Evolutionary conservation across 2,329 filamentous ascomycete species (phyloP).

Genomic region (Colletotrichum sidae): DNA sequence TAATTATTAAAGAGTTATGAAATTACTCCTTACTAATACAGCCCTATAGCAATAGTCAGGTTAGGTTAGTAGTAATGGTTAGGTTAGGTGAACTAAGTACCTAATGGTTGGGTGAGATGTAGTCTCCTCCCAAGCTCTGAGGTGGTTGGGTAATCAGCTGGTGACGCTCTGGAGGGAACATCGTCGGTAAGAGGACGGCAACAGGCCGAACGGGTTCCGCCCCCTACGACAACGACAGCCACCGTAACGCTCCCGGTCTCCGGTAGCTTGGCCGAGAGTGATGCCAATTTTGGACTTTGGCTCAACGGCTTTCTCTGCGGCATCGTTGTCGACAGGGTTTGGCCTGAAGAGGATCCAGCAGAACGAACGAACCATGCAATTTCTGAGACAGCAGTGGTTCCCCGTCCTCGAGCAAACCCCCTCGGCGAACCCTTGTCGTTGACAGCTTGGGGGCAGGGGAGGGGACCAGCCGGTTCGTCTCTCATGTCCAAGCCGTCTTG

Average conservation of each 20-base stretch:
- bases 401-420: neutral
- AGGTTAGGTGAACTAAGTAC: too few species aligned
- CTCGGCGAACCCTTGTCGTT: constrained; percentile 25
- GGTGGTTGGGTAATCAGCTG: neutral
- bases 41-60: too few species aligned
- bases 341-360: constrained; percentile 1
- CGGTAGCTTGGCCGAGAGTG: neutral
- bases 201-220: too few species aligned
- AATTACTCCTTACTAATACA: too few species aligned
- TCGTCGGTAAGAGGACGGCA: neutral
- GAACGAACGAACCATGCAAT: constrained; percentile 30
- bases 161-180: constrained; percentile 2
- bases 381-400: constrained; percentile 33
- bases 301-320: constrained; percentile 14
- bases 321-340: neutral
- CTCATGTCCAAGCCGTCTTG: neutral
- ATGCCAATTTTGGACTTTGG: constrained; percentile 24
- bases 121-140: neutral
- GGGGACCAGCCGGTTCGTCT: constrained; percentile 24
- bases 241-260: too few species aligned
- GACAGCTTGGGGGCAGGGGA: constrained; percentile 19
- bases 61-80: too few species aligned
- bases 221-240: too few species aligned
- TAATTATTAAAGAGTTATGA: too few species aligned
- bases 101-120: too few species aligned